Evolutionary conservation across 2,329 filamentous ascomycete species (phyloP).

Genomic region (Penicillium paneum): DNA sequence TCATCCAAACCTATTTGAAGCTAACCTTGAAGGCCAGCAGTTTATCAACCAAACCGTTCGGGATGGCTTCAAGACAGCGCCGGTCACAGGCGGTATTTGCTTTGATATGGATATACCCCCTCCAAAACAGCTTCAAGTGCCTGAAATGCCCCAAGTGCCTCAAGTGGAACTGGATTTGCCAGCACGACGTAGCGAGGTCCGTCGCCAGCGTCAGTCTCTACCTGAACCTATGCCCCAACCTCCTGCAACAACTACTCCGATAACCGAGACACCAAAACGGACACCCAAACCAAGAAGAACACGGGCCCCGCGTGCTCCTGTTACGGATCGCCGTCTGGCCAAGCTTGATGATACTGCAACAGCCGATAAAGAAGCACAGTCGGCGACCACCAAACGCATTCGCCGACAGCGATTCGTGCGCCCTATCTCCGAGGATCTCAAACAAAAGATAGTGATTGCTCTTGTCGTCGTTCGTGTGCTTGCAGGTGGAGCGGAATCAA

Average conservation of each 20-base stretch:
- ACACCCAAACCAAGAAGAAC: background rate
- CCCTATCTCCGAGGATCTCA: constrained; percentile 27
- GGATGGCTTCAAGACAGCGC: constrained; percentile 30
- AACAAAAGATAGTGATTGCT: constrained; percentile 40
- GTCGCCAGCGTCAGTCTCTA: background rate
- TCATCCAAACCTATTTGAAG: constrained; percentile 30
- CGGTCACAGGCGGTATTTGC: constrained; percentile 32
- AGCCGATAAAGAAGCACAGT: constrained; percentile 4
- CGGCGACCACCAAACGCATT: constrained; percentile 15
- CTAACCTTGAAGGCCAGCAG: constrained; percentile 19
- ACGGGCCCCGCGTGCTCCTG: background rate
- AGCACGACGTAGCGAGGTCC: constrained; percentile 3
- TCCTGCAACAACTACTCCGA: background rate
- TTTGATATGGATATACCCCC: constrained; percentile 30
- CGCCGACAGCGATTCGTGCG: constrained; percentile 25
- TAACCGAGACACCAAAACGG: background rate
- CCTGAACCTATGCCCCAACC: background rate
- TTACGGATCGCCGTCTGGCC: constrained; percentile 26
- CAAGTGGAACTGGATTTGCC: constrained; percentile 3
- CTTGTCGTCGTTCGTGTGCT: constrained; percentile 46
- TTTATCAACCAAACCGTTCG: constrained; percentile 41
- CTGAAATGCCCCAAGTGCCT: background rate
- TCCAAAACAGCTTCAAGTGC: background rate
- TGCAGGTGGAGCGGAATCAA: constrained; percentile 44
- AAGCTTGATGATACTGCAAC: constrained; percentile 23